A percentile compares a stretch with the other conserved stretches of the same genome.
Evolutionary conservation across 23 red algal species (phyloP).

Genomic region (Gracilaria domingensis): DNA sequence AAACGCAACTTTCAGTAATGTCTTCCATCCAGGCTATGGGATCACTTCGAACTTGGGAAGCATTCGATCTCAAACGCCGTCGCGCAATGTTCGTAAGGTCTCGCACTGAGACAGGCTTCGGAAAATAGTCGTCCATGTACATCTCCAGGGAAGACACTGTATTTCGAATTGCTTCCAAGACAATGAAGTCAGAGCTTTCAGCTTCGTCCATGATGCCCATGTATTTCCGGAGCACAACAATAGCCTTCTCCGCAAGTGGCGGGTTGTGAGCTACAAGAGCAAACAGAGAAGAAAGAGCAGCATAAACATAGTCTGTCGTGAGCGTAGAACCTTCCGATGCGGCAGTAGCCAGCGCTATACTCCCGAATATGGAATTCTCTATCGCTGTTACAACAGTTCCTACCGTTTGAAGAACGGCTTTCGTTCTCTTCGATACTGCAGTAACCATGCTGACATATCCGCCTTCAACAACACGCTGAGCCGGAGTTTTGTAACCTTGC

Average conservation of each 20-base stretch:
- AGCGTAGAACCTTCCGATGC: constrained; percentile 65
- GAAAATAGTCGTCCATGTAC: constrained; percentile 65
- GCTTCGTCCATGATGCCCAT: constrained; percentile 68
- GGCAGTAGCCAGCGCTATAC: constrained; percentile 59
- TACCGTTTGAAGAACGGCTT: constrained; percentile 56
- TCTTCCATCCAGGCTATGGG: constrained; percentile 67
- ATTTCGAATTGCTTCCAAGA: constrained; percentile 59
- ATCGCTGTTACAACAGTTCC: constrained; percentile 51
- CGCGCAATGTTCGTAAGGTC: constrained; percentile 25
- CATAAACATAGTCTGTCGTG: constrained; percentile 73
- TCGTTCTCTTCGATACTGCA: constrained; percentile 45
- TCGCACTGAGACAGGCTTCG: constrained; percentile 39
- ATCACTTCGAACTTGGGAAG: not conserved
- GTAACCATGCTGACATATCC: constrained; percentile 70
- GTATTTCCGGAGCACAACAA: constrained; percentile 54
- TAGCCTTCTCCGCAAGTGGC: constrained; percentile 49
- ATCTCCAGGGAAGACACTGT: constrained; percentile 58
- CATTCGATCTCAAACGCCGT: constrained; percentile 6
- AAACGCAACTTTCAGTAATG: constrained; percentile 72
- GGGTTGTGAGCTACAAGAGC: constrained; percentile 71
- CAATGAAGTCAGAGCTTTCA: constrained; percentile 73
- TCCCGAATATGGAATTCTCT: constrained; percentile 68
- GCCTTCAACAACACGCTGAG: constrained; percentile 41
- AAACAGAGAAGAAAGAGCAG: constrained; percentile 34
- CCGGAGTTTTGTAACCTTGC: constrained; percentile 46